These are phyloP conservation scores for Cercospora beticola DNA, from an alignment of 2,329 filamentous ascomycete genomes.

Conservation along the genomic window DNA sequence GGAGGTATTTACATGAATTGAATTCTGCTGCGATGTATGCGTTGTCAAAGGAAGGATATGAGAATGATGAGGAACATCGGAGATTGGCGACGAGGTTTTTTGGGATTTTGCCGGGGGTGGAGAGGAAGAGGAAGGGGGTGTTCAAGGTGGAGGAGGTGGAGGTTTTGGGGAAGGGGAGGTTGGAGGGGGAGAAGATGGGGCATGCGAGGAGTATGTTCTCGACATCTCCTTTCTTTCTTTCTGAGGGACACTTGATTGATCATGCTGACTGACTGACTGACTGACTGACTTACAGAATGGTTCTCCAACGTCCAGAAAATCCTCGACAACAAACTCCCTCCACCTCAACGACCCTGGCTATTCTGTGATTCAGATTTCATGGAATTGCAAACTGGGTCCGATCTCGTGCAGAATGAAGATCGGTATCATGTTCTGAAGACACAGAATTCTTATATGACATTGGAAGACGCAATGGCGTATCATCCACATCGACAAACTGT, in stretches of 20 bases:
- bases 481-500: background rate
- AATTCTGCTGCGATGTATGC: slow-evolving; percentile 3
- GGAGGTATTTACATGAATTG: background rate
- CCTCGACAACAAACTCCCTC: background rate
- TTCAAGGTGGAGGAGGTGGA: background rate
- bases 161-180: background rate
- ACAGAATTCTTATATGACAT: background rate
- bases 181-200: slow-evolving; percentile 1
- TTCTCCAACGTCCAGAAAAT: background rate
- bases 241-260: no score
- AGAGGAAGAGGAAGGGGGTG: background rate
- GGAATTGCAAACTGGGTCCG: background rate
- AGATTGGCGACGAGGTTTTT: slow-evolving; percentile 16
- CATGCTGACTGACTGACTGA: no score
- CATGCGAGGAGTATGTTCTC: background rate
- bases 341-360: background rate
- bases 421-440: background rate
- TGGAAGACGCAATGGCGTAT: background rate
- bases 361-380: slow-evolving; percentile 14
- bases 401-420: background rate
- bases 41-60: slow-evolving; percentile 1
- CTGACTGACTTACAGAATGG: background rate
- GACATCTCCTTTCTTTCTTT: background rate
- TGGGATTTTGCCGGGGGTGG: slow-evolving; percentile 11
- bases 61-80: slow-evolving; percentile 8